These are phyloP conservation scores for Ceratocystis huliohia DNA, from an alignment of 2,329 filamentous ascomycete species.

Conservation along the genomic window DNA sequence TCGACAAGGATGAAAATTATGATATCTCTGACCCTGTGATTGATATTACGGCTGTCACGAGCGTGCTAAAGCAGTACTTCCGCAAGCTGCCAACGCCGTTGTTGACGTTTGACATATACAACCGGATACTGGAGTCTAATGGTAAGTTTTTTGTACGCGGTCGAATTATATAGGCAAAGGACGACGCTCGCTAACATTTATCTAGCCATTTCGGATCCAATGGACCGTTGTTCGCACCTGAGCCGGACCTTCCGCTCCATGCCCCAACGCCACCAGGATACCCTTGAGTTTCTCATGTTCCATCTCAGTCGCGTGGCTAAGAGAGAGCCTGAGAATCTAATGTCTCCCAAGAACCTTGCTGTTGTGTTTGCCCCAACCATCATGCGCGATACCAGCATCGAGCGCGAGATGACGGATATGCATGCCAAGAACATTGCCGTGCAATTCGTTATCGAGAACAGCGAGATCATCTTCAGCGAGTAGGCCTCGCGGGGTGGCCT, in stretches of 20 bases:
- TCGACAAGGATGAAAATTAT: slow-evolving; percentile 72
- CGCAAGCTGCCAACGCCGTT: slow-evolving; percentile 79
- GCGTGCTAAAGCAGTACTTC: slow-evolving; percentile 94
- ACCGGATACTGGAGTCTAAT: slow-evolving; percentile 69
- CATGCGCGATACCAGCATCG: slow-evolving; percentile 79
- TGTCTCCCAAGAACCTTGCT: slow-evolving; percentile 91
- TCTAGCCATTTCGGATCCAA: slow-evolving; percentile 49
- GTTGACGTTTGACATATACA: slow-evolving; percentile 86
- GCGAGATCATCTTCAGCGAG: slow-evolving; percentile 62
- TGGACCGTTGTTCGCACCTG: slow-evolving; percentile 58
- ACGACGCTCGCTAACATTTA: slow-evolving; percentile 20
- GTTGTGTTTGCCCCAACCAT: slow-evolving; percentile 97
- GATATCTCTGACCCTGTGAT: slow-evolving; percentile 89
- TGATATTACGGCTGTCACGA: slow-evolving; percentile 93
- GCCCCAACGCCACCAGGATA: slow-evolving; percentile 73
- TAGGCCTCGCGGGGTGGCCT: slow-evolving; percentile 19
- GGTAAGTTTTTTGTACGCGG: slow-evolving; percentile 37
- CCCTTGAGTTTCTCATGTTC: slow-evolving; percentile 85
- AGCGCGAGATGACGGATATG: slow-evolving; percentile 93
- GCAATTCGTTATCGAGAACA: slow-evolving; percentile 87
- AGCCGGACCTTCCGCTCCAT: slow-evolving; percentile 63
- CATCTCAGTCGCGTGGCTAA: slow-evolving; percentile 79
- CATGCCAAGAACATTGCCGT: slow-evolving; percentile 83
- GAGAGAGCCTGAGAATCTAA: slow-evolving; percentile 75
- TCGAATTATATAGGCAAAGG: neutral